phyloP scores from a whole-genome alignment of 768 basidiomycete species.

The Kwoniella mangroviensis region DNA sequence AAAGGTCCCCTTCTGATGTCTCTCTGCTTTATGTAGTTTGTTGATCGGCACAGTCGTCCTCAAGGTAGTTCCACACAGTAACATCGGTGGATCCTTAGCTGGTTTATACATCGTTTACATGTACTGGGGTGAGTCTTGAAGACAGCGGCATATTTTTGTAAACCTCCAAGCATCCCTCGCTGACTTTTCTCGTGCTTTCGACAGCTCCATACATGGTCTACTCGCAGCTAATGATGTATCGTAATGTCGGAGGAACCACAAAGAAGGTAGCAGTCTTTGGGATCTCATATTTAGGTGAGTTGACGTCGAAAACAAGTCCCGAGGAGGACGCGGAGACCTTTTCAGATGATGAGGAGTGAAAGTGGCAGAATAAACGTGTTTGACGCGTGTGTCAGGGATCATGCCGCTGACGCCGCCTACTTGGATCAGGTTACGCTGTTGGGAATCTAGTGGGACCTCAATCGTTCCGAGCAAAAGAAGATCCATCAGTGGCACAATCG shows the following conservation, averaged over 20 bases:
- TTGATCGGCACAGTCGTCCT: conserved; percentile 44
- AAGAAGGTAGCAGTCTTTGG: conserved; percentile 38
- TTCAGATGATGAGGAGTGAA: conserved; percentile 22
- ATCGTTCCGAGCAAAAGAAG: conserved; percentile 40
- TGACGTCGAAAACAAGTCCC: neutral
- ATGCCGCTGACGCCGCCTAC: neutral
- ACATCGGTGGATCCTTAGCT: conserved; percentile 40
- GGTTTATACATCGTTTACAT: conserved; percentile 45
- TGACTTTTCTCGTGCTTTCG: too few relatives aligned
- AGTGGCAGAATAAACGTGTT: neutral
- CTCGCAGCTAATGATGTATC: conserved; percentile 34
- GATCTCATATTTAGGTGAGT: conserved; percentile 44
- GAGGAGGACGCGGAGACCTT: neutral
- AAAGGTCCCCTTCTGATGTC: neutral
- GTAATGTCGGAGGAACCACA: conserved; percentile 45
- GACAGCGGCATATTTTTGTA: too few relatives aligned
- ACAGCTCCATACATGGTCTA: conserved; percentile 39
- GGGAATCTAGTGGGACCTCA: conserved; percentile 37
- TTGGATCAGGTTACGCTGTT: conserved; percentile 17
- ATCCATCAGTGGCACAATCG: conserved; percentile 14
- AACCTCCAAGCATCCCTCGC: too few relatives aligned
- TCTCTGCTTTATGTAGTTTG: conserved; percentile 17
- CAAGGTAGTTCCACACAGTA: conserved; percentile 37
- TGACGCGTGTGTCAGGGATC: neutral
- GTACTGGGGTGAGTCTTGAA: conserved; percentile 32